Percentiles rank a stretch among this genome's conserved stretches.
Evolutionary conservation across 345 rosid species (phyloP).

Genomic region (Rhodamnia rubescens): DNA sequence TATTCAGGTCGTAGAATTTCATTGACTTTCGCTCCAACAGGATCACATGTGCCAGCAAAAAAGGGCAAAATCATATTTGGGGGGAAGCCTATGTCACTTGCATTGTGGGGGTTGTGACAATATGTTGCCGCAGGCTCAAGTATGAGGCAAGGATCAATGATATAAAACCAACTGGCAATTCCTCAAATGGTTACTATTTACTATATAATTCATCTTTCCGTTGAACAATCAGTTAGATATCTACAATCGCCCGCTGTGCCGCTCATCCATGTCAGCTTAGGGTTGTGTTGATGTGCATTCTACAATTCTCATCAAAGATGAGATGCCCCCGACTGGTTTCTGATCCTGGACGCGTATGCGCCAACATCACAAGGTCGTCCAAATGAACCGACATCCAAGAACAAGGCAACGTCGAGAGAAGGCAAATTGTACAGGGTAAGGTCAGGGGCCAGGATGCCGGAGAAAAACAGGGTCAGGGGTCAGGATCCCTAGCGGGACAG

Average conservation of each 20-base stretch:
- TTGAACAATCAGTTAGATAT: background rate
- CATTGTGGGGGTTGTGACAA: background rate
- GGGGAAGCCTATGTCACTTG: background rate
- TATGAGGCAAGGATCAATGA: background rate
- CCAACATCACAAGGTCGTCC: background rate
- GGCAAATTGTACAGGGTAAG: background rate
- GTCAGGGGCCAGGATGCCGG: background rate
- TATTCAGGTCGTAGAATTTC: background rate
- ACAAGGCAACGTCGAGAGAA: background rate
- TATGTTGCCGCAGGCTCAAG: background rate
- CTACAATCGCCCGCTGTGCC: background rate
- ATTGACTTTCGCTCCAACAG: background rate
- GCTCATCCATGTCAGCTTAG: background rate
- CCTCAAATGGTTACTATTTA: background rate
- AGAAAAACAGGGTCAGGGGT: no score
- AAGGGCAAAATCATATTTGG: background rate
- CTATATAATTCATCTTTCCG: background rate
- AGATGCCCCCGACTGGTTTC: background rate
- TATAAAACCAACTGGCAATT: background rate
- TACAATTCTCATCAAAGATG: background rate
- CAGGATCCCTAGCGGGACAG: background rate
- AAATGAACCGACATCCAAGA: background rate
- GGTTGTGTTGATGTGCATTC: background rate
- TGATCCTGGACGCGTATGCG: background rate
- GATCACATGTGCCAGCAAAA: background rate